A percentile compares a stretch with the other conserved stretches of the same genome.
phyloP scores from a whole-genome alignment of 176 grass and related monocot genomes.

The Elymus sibiricus region DNA sequence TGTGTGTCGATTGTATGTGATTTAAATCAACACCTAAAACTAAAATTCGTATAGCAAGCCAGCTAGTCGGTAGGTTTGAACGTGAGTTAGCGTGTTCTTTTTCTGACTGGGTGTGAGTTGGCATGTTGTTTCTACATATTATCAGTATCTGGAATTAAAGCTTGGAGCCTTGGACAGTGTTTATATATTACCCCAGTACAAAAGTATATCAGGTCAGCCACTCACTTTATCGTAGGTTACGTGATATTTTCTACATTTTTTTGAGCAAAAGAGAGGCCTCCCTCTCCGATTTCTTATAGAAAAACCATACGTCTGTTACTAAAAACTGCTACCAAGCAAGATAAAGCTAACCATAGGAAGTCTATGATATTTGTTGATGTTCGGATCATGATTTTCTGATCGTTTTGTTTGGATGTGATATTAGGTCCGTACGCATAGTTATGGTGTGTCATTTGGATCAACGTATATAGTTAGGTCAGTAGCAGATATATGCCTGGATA shows the following conservation, averaged over 20 bases:
- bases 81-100: background rate
- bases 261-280: too few species aligned
- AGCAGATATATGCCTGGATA: background rate
- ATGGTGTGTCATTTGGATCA: background rate
- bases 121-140: background rate
- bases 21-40: background rate
- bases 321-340: too few species aligned
- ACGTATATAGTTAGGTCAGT: background rate
- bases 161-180: background rate
- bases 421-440: background rate
- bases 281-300: too few species aligned
- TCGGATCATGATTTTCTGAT: background rate
- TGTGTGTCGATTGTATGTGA: background rate
- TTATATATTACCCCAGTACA: background rate
- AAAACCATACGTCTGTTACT: too few species aligned
- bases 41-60: background rate
- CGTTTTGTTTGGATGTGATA: background rate
- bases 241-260: background rate
- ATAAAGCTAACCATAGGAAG: too few species aligned
- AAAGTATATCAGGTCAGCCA: background rate
- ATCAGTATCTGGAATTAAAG: background rate
- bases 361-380: background rate
- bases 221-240: background rate
- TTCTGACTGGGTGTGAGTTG: background rate
- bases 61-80: background rate